Base-by-base conservation (phyloP, 805 yeast species). In the Jamesozyma gamospora region DNA sequence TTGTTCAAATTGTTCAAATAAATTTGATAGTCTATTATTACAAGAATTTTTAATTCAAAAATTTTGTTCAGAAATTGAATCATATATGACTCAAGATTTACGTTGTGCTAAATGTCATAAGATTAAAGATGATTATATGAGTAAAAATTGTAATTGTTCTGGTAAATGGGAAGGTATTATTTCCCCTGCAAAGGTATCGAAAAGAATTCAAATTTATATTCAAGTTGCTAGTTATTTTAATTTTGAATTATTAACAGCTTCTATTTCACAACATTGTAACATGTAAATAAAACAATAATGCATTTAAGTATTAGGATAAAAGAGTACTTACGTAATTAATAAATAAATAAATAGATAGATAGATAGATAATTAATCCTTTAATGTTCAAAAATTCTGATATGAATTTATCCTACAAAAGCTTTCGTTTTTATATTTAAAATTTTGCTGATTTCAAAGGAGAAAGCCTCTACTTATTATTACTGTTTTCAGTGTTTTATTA, bases 81-180 rank as follows among this genome's bases (percentile, higher is more conserved):
- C 67, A 38, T 92, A 72, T 59, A 75, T 75, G 56, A 65, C 72
- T 17, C 99, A 92, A 61, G 97, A 90, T 59, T 65, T 82, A 50
- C 74, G 72, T 49, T 92, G 99, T 60, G 55, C 65, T 14, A 86
- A 83, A 54, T 92, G 98, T 61, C 70, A 74, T 19, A 73, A 67
- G 41, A 66, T 85, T 41, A 75, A 76, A 50, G 76, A 73, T 28
- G 79, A 75, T 49, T 79, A 80, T 45, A 68, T 92, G 72, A 72
- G 86, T 26, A 67, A 67, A 25, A 77, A 77, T 56, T 94, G 98
- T 60, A 62, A 73, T 16, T 92, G 98, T 57, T 90, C 98, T 0
- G 99, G 99, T 8, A 56, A 62, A 13, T 87, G 95, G 95, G 65
- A 60, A 4, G 79, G 75, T 35, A 75, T 83, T 0, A 56, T 77